Percentiles rank a stretch among this genome's conserved stretches.
phyloP scores from a whole-genome alignment of 306 rosid species.

The Leucaena leucocephala region DNA sequence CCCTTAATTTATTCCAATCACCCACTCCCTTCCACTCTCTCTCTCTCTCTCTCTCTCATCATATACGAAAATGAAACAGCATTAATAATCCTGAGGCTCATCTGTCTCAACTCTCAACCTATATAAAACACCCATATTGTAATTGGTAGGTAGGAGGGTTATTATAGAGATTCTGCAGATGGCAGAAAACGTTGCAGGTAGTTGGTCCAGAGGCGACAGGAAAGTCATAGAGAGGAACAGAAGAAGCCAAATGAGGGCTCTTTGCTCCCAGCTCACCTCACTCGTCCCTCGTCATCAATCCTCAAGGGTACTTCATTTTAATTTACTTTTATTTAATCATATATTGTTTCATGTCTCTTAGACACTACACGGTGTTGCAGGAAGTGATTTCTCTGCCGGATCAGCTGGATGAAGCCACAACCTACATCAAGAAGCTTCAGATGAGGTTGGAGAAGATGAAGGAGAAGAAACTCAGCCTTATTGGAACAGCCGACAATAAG shows the following conservation, averaged over 20 bases:
- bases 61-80: neutral
- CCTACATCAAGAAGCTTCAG: slow-evolving; percentile 58
- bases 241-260: slow-evolving; percentile 67
- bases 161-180: neutral
- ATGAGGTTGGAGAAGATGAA: slow-evolving; percentile 57
- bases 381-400: slow-evolving; percentile 49
- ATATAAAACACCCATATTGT: neutral
- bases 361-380: slow-evolving; percentile 16
- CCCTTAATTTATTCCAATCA: neutral
- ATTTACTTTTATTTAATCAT: neutral
- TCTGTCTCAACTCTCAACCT: neutral
- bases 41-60: neutral
- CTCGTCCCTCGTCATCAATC: slow-evolving; percentile 49
- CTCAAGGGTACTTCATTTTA: slow-evolving; percentile 39
- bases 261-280: slow-evolving; percentile 54
- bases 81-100: neutral
- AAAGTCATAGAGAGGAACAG: slow-evolving; percentile 63
- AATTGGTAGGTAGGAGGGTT: neutral
- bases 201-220: slow-evolving; percentile 58
- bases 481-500: slow-evolving; percentile 19
- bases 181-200: slow-evolving; percentile 55
- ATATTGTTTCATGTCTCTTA: neutral
- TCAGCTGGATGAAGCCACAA: slow-evolving; percentile 58
- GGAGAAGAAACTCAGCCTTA: slow-evolving; percentile 48
- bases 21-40: slow-evolving; percentile 19